Percentiles rank a stretch among this genome's conserved stretches.
Evolutionary conservation across 345 rosid species (phyloP).

Genomic region (Euphorbia pulcherrima): DNA sequence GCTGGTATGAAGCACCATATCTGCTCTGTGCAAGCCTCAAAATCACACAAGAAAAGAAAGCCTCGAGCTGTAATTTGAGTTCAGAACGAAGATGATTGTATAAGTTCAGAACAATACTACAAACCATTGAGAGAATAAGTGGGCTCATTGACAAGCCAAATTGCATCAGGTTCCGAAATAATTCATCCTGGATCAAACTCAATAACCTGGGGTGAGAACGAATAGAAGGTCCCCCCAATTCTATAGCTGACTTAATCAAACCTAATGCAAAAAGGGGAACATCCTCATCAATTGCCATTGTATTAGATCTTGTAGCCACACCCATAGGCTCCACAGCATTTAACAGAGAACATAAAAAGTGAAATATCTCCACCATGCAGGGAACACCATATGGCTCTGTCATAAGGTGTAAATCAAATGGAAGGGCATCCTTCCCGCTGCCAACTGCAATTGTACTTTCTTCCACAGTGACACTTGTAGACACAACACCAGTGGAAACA

Average conservation of each 20-base stretch:
- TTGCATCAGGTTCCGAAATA: conserved; percentile 90
- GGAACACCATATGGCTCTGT: conserved; percentile 93
- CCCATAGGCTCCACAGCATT: conserved; percentile 76
- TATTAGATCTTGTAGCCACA: conserved; percentile 68
- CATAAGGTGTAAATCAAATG: conserved; percentile 74
- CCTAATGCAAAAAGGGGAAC: conserved; percentile 95
- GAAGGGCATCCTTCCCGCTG: conserved; percentile 56
- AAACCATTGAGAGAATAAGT: conserved; percentile 92
- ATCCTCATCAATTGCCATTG: conserved; percentile 89
- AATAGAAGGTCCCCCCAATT: conserved; percentile 81
- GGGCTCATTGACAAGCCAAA: conserved; percentile 95
- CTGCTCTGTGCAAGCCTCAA: conserved; percentile 97
- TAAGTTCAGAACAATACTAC: conserved; percentile 88
- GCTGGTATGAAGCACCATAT: conserved; percentile 88
- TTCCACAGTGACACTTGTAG: conserved; percentile 53
- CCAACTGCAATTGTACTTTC: conserved; percentile 54
- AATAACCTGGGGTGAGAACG: conserved; percentile 74
- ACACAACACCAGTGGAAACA: conserved; percentile 40
- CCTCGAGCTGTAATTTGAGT: conserved; percentile 93
- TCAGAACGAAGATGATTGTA: conserved; percentile 82
- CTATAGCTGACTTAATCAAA: conserved; percentile 89
- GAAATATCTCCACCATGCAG: conserved; percentile 97
- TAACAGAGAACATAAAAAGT: conserved; percentile 75
- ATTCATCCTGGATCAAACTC: conserved; percentile 88
- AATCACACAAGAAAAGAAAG: conserved; percentile 95